Conservation (phyloP, 179 eudicot species). For the Nepenthes alata region DNA sequence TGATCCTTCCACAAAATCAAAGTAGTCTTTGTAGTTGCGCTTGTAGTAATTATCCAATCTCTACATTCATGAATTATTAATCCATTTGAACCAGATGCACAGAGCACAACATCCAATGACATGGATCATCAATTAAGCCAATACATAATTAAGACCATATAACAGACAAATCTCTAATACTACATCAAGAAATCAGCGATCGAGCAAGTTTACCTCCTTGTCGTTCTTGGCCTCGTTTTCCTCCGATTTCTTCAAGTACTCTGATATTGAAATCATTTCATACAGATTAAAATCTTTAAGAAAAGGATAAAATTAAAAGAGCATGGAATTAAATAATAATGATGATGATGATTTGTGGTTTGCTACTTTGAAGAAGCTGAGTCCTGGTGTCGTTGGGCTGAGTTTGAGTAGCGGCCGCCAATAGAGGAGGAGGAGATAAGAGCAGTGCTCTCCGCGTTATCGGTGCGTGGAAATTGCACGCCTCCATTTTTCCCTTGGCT, state of each 20-base stretch:
- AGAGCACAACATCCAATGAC: too few species aligned
- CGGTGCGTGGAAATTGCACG: too few species aligned
- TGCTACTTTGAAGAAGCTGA: slow-evolving; percentile 42
- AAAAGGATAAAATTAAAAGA: neutral
- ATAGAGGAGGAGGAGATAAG: slow-evolving; percentile 19
- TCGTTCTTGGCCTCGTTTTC: slow-evolving; percentile 90
- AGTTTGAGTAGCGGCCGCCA: slow-evolving; percentile 25
- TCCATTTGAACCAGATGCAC: too few species aligned
- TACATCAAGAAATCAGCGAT: neutral
- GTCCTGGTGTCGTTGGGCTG: slow-evolving; percentile 33
- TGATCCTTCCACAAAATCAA: slow-evolving; percentile 59
- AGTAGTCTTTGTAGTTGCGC: slow-evolving; percentile 86
- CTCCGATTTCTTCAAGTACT: slow-evolving; percentile 79
- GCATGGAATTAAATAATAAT: neutral
- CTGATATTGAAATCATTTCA: slow-evolving; percentile 19
- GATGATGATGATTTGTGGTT: neutral
- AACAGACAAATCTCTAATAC: too few species aligned
- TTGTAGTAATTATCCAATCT: slow-evolving; percentile 72
- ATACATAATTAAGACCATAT: too few species aligned
- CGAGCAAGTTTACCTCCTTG: slow-evolving; percentile 54
- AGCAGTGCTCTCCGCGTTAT: slow-evolving; percentile 34
- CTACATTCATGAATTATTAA: slow-evolving; percentile 17
- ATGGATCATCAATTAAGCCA: too few species aligned
- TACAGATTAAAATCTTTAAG: neutral
- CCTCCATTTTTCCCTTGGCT: too few species aligned